Evolutionary conservation across 768 basidiomycete genomes (phyloP), one percentile per base, ranked within the genome.

Genomic region (Phlegmacium glaucopus): DNA sequence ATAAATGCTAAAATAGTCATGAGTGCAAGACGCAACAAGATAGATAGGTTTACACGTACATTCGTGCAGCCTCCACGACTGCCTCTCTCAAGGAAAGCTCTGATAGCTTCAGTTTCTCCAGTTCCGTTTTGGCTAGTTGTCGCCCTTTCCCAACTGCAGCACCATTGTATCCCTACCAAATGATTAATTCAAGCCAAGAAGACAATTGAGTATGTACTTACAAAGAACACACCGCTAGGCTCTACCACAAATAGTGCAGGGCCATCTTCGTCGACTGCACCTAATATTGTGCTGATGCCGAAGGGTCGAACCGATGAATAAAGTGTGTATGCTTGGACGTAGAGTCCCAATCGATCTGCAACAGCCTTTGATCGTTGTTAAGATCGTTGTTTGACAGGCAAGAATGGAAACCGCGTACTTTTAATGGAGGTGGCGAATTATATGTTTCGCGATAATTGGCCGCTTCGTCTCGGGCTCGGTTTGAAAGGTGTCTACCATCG

Each of bases 71-170:
- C 62, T 97, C 94, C 54, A 82, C 73, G 17, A 95, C 90, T 15
- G 94, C 96, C 62, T 99, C 85, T 50, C 85, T 78, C 46, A 78
- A 79, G 2, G 89, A 80, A 43, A 98, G 67, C 54, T 90, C 88
- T 6, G 85, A 70, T 29, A 95, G 73, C 54, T 94, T 87, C 52
- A 98, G 83, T 68, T 99, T 99, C 71, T 99, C 96, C 41, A 99
- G 69, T 66, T 98, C 96, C 7, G 95, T 98, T 78, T 97, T 98
- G 15, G 96, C 96, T 51, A 98, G 75, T 61, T 96, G 93, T 47
- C 90, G 85, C n/a, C 96, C 96, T 67, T 98, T 99, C 45, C 96
- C 96, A 25, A 94, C 85, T n/a, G 96, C 96, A 11, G 90, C 90
- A 22, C 94, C 95, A 48, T 94, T 79, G 68, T 97, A 97, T 26